Conservation (phyloP, 495 filamentous ascomycete species). For the Penicillium waksmanii region DNA sequence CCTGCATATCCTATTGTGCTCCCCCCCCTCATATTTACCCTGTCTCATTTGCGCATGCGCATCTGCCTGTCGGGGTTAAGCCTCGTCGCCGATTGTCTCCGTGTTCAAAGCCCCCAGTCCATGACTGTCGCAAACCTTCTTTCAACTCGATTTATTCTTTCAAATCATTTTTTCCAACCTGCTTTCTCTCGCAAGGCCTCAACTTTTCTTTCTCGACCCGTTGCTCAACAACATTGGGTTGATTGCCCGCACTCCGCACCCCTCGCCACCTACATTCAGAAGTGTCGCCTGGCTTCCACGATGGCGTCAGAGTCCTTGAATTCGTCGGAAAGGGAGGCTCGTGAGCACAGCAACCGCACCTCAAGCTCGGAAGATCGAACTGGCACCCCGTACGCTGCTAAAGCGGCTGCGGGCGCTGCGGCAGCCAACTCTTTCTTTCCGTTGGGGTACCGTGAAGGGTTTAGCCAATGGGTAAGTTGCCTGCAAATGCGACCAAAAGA, state of each 20-base stretch:
- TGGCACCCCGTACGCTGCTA: slow-evolving; percentile 41
- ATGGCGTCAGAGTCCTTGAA: slow-evolving; percentile 49
- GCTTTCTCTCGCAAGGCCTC: slow-evolving; percentile 6
- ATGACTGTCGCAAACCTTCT: slow-evolving; percentile 23
- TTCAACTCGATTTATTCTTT: slow-evolving; percentile 12
- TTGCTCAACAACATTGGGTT: slow-evolving; percentile 6
- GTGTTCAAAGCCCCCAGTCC: slow-evolving; percentile 14
- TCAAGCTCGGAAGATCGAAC: slow-evolving; percentile 43
- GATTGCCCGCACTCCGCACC: slow-evolving; percentile 9
- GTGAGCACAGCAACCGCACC: slow-evolving; percentile 44
- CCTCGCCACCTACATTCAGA: slow-evolving; percentile 22
- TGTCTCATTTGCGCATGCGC: slow-evolving; percentile 11
- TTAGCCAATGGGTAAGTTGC: slow-evolving; percentile 83
- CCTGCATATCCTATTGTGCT: neutral
- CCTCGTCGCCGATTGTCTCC: slow-evolving; percentile 31
- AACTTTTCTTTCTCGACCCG: slow-evolving; percentile 17
- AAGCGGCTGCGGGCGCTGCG: slow-evolving; percentile 43
- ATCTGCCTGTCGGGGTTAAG: slow-evolving; percentile 33
- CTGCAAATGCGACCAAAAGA: neutral
- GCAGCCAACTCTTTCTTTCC: slow-evolving; percentile 65
- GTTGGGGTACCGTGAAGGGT: slow-evolving; percentile 86
- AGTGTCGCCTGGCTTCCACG: slow-evolving; percentile 32
- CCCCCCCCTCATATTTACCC: neutral
- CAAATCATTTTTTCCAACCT: neutral
- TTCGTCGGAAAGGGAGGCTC: slow-evolving; percentile 34